Evolutionary conservation across 2,329 filamentous ascomycete genomes (phyloP).

Genomic region (Alternaria gaisen): DNA sequence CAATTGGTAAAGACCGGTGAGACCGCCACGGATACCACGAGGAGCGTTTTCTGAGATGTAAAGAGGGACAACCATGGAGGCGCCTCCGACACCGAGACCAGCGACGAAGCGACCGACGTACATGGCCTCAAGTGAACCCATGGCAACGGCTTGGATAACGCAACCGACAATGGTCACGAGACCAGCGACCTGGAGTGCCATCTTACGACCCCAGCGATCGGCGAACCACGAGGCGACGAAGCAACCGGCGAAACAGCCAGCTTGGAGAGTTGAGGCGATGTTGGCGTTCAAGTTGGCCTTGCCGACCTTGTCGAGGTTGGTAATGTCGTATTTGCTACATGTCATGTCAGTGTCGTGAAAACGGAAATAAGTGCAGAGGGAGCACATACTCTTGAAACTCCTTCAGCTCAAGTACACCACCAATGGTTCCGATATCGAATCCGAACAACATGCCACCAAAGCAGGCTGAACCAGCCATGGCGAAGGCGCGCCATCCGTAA

Average conservation of each 20-base stretch:
- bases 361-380: constrained; percentile 7
- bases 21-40: constrained; percentile 65
- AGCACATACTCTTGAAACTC: constrained; percentile 62
- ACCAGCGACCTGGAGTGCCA: constrained; percentile 65
- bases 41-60: constrained; percentile 70
- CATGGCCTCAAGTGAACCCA: constrained; percentile 68
- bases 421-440: constrained; percentile 72
- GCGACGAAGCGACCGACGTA: constrained; percentile 71
- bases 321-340: constrained; percentile 63
- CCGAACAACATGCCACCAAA: constrained; percentile 76
- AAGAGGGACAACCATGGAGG: constrained; percentile 67
- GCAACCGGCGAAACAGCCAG: constrained; percentile 72
- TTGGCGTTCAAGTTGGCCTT: constrained; percentile 68
- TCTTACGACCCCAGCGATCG: constrained; percentile 65
- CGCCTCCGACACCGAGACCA: constrained; percentile 62
- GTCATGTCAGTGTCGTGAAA: constrained; percentile 13
- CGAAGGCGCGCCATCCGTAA: constrained; percentile 74
- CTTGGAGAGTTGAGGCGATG: constrained; percentile 76
- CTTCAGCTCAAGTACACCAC: constrained; percentile 70
- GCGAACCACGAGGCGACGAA: constrained; percentile 65
- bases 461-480: constrained; percentile 70
- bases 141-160: constrained; percentile 70
- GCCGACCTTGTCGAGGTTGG: constrained; percentile 51
- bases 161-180: constrained; percentile 68
- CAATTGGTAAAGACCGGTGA: constrained; percentile 62